Evolutionary conservation across 768 basidiomycete genomes (phyloP), one percentile per base, ranked within the genome.

Genomic region (Amanita rubescens): DNA sequence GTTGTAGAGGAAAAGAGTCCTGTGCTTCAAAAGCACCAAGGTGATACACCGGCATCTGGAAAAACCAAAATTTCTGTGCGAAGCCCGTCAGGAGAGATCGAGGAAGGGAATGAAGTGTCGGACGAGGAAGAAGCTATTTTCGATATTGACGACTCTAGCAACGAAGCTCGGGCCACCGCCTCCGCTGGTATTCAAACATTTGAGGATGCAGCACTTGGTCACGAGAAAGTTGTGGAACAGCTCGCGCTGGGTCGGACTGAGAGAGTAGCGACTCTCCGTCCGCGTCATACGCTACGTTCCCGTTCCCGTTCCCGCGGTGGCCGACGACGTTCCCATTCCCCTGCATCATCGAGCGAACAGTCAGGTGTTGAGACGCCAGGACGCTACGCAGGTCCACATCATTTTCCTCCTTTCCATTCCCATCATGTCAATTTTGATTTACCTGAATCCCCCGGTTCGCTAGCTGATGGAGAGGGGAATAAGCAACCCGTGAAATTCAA

Each of bases 1-100:
- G 90, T 99, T 17, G 92, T 99, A 20, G 96, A 98, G 66, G 49
- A 51, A 42, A 94, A 96, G 63, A 84, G 80, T 30, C 82, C 85
- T 0, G 62, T 71, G 14, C 79, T 56, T 58, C 54, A 54, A 52
- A 46, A 20, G 51, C 56, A 9, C 45, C 42, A n/a, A 37, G 49
- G 38, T 15, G 44, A 30, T 35, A 56, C 54, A 11, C 56, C 58
- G 3, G 70, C 74, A 27, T 52, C 57, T 17, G 61, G 69, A 3
- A 71, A 72, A 11, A 71, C 72, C 4, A 75, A 77, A 30, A 81
- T 80, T n/a, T 42, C 41, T 20, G 1, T 20, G 15, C 43, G 4
- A 51, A 15, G 35, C 27, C 27, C 8, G 27, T 30, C 27, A 19
- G 37, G 24, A 10, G 25, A 10, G 17, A 73, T 73, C 15, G 77